Base-by-base conservation (phyloP, 371 early-diverging fungal species). In the Mucor lusitanicus region DNA sequence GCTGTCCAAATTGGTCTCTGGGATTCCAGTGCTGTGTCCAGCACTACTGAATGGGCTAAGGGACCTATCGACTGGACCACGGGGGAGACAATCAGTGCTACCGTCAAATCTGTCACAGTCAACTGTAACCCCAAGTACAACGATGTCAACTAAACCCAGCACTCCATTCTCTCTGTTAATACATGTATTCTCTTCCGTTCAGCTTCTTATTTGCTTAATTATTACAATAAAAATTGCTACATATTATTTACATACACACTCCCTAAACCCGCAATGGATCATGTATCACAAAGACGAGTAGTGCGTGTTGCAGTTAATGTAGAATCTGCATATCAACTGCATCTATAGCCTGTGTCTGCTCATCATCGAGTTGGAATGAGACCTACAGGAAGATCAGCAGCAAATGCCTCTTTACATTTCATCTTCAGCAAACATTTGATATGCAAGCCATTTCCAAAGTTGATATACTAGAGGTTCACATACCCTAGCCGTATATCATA, bases 1-100 rank as follows among this genome's bases (percentile, higher is more conserved):
- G 66, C 72, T 23, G 60, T 81, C 13, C 75, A 82, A 59, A 64
- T 88, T 61, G 85, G 86, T 12, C 66, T 88, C 50, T 88, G 88
- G 87, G 87, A 88, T 65, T 83, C 86, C 13, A 77, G 77, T 58
- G 69, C 35, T 11, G 71, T 67, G 33, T 53, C 80, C 23, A 67
- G 73, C 37, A 83, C 83, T 56, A 73, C 83, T 25, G 53, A 77
- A 64, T 83, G 83, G 83, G 74, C 80, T 11, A 66, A 59, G 8
- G 83, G 83, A 6, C 82, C 82, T 28, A 74, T 82, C 62, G 67
- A 79, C 35, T 71, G 71, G 71, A 35, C 59, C 3, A 53, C 27
- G 12, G 40, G 32, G 32, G 46, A 32, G 4, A 57, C 12, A 1
- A 42, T 58, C 19, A 37, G 59, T 33, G 62, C 72, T 33, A 42